phyloP scores from a whole-genome alignment of 306 rosid genomes.

The Alnus rubra region DNA sequence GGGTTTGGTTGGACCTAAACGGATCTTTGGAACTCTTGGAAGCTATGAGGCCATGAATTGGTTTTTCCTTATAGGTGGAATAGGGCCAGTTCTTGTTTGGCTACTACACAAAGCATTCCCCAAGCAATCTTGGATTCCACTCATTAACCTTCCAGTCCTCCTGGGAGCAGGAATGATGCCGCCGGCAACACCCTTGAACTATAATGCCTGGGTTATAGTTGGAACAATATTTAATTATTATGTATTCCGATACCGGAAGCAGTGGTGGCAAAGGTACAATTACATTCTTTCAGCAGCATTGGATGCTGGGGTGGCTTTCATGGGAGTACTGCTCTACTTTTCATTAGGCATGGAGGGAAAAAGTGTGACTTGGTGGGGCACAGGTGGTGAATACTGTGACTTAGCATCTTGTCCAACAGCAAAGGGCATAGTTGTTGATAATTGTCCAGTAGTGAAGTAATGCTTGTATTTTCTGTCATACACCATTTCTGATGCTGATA shows the following conservation, averaged over 20 bases:
- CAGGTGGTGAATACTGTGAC: slow-evolving; percentile 59
- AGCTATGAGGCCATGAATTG: slow-evolving; percentile 68
- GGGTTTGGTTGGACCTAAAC: slow-evolving; percentile 80
- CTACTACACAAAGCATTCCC: slow-evolving; percentile 64
- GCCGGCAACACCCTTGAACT: slow-evolving; percentile 74
- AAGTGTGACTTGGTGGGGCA: slow-evolving; percentile 69
- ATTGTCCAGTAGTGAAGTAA: slow-evolving; percentile 45
- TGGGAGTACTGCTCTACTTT: slow-evolving; percentile 63
- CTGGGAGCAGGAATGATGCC: slow-evolving; percentile 73
- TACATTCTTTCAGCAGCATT: slow-evolving; percentile 69
- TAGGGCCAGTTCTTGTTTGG: slow-evolving; percentile 71
- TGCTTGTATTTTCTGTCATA: not conserved
- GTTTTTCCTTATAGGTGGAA: slow-evolving; percentile 80
- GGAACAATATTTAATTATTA: slow-evolving; percentile 78
- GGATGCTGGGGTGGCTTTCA: slow-evolving; percentile 71
- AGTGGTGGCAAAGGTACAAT: slow-evolving; percentile 90
- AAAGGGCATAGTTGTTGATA: slow-evolving; percentile 47
- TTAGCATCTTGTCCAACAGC: slow-evolving; percentile 71
- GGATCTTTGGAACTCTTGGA: slow-evolving; percentile 66
- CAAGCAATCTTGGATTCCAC: slow-evolving; percentile 65
- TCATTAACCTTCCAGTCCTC: slow-evolving; percentile 79
- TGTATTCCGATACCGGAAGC: slow-evolving; percentile 65
- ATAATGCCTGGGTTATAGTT: slow-evolving; percentile 56
- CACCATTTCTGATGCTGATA: no score
- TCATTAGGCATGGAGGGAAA: slow-evolving; percentile 56